Conservation (phyloP, 2,329 filamentous ascomycete species). For the Dendryphion nanum region DNA sequence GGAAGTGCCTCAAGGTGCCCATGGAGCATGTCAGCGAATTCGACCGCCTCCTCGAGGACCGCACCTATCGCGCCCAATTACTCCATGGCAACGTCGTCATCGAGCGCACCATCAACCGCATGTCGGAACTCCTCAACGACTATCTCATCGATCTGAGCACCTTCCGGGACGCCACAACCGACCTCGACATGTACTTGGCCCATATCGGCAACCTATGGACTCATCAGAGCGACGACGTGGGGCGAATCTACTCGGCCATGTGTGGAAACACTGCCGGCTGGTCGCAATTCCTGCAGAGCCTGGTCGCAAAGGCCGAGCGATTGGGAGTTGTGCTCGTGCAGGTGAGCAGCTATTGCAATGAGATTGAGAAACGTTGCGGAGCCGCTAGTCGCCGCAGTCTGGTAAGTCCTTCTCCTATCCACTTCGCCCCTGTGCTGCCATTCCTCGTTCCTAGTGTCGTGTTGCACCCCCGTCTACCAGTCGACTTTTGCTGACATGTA, state of each 20-base stretch:
- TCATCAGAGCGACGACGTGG: conserved; percentile 58
- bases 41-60: conserved; percentile 83
- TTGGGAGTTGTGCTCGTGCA: conserved; percentile 69
- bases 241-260: conserved; percentile 84
- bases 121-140: conserved; percentile 72
- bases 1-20: conserved; percentile 77
- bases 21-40: conserved; percentile 81
- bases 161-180: conserved; percentile 71
- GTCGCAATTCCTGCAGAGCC: conserved; percentile 73
- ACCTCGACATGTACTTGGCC: conserved; percentile 73
- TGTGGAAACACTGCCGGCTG: conserved; percentile 89
- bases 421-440: conserved; percentile 9
- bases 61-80: conserved; percentile 76
- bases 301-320: conserved; percentile 70
- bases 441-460: too few species aligned
- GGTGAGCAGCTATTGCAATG: conserved; percentile 73
- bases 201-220: conserved; percentile 62
- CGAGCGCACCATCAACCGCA: conserved; percentile 82
- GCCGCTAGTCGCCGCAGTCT: conserved; percentile 76
- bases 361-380: conserved; percentile 83
- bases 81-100: conserved; percentile 87
- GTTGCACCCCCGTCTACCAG: too few species aligned
- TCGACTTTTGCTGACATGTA: background rate
- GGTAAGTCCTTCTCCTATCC: conserved; percentile 54
- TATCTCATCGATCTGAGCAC: conserved; percentile 76